A percentile compares a stretch with the other conserved stretches of the same genome.
These are phyloP conservation scores for Daldinia concentrica DNA, from an alignment of 495 filamentous ascomycete genomes.

Conservation along the genomic window DNA sequence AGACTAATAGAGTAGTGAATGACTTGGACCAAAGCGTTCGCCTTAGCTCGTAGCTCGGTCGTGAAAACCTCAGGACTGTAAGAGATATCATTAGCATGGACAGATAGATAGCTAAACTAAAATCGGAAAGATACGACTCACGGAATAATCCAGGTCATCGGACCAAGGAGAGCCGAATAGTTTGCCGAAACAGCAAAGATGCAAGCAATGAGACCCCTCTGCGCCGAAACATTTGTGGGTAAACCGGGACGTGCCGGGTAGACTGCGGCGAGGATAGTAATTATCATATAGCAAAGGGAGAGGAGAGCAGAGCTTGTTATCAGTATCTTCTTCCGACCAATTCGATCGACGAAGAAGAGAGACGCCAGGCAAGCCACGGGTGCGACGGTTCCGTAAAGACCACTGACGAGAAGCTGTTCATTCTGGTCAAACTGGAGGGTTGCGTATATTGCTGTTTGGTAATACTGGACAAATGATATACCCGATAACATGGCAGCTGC, in stretches of 20 bases:
- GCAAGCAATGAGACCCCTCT: conserved; percentile 63
- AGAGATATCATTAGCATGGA: conserved; percentile 4
- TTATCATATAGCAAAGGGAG: conserved; percentile 56
- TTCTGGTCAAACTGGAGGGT: conserved; percentile 57
- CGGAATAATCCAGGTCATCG: conserved; percentile 66
- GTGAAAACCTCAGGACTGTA: conserved; percentile 64
- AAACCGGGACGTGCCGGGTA: conserved; percentile 51
- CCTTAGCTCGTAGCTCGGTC: conserved; percentile 62
- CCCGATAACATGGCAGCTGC: conserved; percentile 64
- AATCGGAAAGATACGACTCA: conserved; percentile 1
- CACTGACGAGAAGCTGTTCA: conserved; percentile 62
- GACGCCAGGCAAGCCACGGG: conserved; percentile 61
- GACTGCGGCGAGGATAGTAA: conserved; percentile 60
- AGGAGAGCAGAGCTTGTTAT: conserved; percentile 59
- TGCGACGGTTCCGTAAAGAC: conserved; percentile 61
- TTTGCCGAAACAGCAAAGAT: conserved; percentile 67
- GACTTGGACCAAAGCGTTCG: conserved; percentile 61
- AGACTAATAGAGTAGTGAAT: conserved; percentile 65
- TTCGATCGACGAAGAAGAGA: conserved; percentile 62
- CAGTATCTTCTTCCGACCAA: conserved; percentile 63
- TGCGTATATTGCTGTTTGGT: conserved; percentile 60
- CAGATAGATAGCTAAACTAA: not conserved
- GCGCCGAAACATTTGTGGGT: conserved; percentile 50
- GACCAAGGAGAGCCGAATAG: conserved; percentile 63
- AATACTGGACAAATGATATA: conserved; percentile 64